Evolutionary conservation across 208 protist genomes (phyloP).

Genomic region (Wallacemonas rigidus): DNA sequence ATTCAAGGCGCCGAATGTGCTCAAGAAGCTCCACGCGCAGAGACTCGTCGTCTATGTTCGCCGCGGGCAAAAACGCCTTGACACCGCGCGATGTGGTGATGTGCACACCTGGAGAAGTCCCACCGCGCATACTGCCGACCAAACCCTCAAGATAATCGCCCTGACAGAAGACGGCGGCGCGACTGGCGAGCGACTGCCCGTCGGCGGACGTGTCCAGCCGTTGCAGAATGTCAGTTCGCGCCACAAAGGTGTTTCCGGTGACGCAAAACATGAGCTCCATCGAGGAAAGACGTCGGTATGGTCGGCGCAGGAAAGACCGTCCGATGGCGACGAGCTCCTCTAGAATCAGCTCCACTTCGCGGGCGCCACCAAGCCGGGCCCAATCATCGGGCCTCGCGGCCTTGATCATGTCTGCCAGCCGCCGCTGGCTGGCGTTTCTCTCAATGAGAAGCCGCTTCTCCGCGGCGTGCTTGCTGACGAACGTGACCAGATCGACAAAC

Average conservation of each 20-base stretch:
- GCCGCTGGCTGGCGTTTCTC: conserved; percentile 19
- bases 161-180: conserved; percentile 51
- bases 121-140: conserved; percentile 51
- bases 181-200: conserved; percentile 6
- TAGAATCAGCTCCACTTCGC: conserved; percentile 60
- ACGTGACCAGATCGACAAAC: conserved; percentile 21
- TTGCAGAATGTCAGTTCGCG: conserved; percentile 25
- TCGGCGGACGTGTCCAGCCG: neutral
- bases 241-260: conserved; percentile 68
- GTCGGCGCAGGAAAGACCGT: conserved; percentile 59
- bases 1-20: conserved; percentile 44
- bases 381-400: conserved; percentile 16
- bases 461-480: conserved; percentile 36
- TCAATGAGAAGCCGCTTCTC: conserved; percentile 30
- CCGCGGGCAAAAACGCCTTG: conserved; percentile 58
- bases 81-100: conserved; percentile 69
- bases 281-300: conserved; percentile 70
- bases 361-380: conserved; percentile 32
- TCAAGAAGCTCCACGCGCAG: conserved; percentile 57
- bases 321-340: conserved; percentile 53
- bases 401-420: conserved; percentile 18
- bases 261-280: conserved; percentile 67
- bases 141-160: conserved; percentile 73
- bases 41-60: conserved; percentile 56
- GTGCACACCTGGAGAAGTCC: conserved; percentile 45